Base-by-base conservation (phyloP, 192 early-diverging fungal genomes). In the Entomortierella beljakovae region DNA sequence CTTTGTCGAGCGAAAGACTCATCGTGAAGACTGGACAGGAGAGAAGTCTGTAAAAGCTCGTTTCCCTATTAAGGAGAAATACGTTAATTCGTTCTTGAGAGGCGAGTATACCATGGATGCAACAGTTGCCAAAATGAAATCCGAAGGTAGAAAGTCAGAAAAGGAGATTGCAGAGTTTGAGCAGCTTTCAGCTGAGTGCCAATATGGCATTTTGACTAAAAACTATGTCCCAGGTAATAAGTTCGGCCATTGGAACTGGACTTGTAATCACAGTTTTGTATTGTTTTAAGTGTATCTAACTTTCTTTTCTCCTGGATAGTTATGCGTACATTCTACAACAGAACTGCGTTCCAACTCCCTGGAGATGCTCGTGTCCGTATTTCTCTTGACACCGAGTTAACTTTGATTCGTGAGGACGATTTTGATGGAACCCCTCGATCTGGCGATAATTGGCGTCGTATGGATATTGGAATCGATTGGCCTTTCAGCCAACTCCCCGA, bases 321-420 rank as follows among this genome's bases (percentile, higher is more conserved):
- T 7, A 85, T 98, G 74, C 92, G 98, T 38, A 95, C 96, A 1
- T 97, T 98, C 76, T 99, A 99, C 86, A 98, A 98, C 80, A 91
- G 98, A 70, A 98, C 96, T 25, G 98, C 98, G 25, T 99, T 99
- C 88, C 98, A 99, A 81, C 80, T 99, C 33, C 98, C 98, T 13
- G 98, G 96, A 55, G 98, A 99, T 86, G 95, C 97, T 8, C 90
- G 96, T 54, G 98, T 99, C 40, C 92, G 98, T 70, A 98, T 99
- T 55, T 94, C 93, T 58, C 88, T 99, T n/a, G 98, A 99, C 81
- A 99, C 97, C 1, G 97, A 99, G 75, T 80, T 99, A 58, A 91
- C 93, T 34, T 91, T 99, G 90, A 93, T 99, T 58, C 94, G 98
- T 57, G 98, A 99, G 81, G 98, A 99, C 86, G 89, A 93, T 63